Percentiles rank a stretch among this genome's conserved stretches.
Conservation (phyloP, 306 rosid species). For the Inga oerstediana region DNA sequence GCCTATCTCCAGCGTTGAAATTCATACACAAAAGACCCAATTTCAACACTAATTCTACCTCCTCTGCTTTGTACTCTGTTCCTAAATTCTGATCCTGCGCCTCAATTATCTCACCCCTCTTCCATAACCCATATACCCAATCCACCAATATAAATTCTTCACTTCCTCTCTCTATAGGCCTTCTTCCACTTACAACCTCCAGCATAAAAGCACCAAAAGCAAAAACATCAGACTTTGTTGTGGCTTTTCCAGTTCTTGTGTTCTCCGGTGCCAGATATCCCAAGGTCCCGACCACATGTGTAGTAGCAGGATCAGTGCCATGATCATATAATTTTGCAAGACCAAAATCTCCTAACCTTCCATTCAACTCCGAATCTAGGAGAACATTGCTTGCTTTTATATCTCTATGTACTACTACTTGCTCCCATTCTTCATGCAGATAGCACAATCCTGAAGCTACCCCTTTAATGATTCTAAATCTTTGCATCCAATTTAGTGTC, state of each 20-base stretch:
- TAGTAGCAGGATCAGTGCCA: slow-evolving; percentile 58
- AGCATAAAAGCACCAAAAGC: slow-evolving; percentile 51
- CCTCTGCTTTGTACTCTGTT: background rate
- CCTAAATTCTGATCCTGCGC: slow-evolving; percentile 31
- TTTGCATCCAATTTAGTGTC: background rate
- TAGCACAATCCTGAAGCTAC: slow-evolving; percentile 52
- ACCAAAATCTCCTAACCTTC: slow-evolving; percentile 71
- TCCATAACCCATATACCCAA: slow-evolving; percentile 49
- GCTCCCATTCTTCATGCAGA: background rate
- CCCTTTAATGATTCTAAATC: slow-evolving; percentile 30
- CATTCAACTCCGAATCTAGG: background rate
- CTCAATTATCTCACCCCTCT: slow-evolving; percentile 45
- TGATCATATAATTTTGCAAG: slow-evolving; percentile 65
- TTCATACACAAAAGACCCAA: background rate
- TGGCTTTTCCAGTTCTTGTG: slow-evolving; percentile 56
- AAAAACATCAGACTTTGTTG: slow-evolving; percentile 3
- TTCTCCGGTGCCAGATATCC: slow-evolving; percentile 75
- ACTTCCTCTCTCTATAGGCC: slow-evolving; percentile 46
- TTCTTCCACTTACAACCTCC: slow-evolving; percentile 66
- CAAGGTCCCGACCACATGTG: slow-evolving; percentile 66
- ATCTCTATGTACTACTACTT: background rate
- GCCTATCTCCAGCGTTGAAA: background rate
- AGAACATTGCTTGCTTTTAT: background rate
- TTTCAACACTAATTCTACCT: background rate
- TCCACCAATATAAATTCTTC: slow-evolving; percentile 45